Conservation (phyloP, 2,329 filamentous ascomycete species). For the Colletotrichum karsti region DNA sequence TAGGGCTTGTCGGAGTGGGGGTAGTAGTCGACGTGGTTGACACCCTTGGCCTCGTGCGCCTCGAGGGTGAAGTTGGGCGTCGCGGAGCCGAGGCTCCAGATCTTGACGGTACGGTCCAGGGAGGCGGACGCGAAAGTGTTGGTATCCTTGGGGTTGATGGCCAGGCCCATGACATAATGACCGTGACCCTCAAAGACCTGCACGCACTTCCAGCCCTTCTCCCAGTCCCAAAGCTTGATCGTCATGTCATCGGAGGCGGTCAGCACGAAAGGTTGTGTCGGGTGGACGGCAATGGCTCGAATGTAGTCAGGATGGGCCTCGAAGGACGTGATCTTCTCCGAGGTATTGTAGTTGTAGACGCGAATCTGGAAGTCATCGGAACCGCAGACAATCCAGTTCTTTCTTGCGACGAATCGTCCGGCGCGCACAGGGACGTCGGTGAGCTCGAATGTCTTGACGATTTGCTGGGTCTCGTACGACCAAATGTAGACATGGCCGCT, state of each 20-base stretch:
- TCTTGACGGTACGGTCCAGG: constrained; percentile 95
- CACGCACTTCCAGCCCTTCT: constrained; percentile 97
- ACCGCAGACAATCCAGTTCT: constrained; percentile 99
- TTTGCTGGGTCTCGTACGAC: constrained; percentile 96
- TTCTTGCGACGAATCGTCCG: constrained; percentile 93
- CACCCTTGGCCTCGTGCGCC: constrained; percentile 95
- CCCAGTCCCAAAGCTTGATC: constrained; percentile 99
- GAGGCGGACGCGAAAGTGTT: constrained; percentile 93
- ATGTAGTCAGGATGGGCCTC: constrained; percentile 99
- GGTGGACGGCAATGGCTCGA: constrained; percentile 94
- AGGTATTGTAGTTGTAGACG: constrained; percentile 99
- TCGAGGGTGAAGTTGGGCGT: constrained; percentile 96
- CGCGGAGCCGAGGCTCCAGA: constrained; percentile 95
- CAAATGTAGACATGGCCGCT: constrained; percentile 97
- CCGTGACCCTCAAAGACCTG: constrained; percentile 96
- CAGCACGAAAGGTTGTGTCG: constrained; percentile 92
- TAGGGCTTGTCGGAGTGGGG: constrained; percentile 82
- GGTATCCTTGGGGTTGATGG: constrained; percentile 97
- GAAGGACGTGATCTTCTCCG: constrained; percentile 96
- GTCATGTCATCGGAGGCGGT: constrained; percentile 99
- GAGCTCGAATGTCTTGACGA: constrained; percentile 98
- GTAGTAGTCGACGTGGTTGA: constrained; percentile 96
- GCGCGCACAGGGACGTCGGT: constrained; percentile 98
- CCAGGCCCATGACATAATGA: constrained; percentile 95
- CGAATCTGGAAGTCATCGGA: constrained; percentile 83